Conservation (phyloP, 2,329 filamentous ascomycete species). For the Eutypa lata region DNA sequence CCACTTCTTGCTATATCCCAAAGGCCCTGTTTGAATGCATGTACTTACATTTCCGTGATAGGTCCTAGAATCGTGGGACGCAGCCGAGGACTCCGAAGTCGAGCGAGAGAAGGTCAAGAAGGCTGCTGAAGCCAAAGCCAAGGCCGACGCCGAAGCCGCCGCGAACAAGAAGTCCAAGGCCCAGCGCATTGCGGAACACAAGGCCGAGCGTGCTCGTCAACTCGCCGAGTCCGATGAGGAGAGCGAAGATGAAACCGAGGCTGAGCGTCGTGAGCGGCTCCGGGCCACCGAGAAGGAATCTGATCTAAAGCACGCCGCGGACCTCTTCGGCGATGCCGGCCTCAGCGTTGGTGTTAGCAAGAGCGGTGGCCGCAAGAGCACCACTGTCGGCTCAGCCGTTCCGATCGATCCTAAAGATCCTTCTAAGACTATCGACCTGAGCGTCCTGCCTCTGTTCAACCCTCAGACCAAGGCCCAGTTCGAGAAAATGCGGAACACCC, state of each 20-base stretch:
- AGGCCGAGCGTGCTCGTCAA: slow-evolving; percentile 56
- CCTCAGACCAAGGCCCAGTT: slow-evolving; percentile 87
- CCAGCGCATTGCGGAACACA: slow-evolving; percentile 79
- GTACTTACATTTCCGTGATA: slow-evolving; percentile 33
- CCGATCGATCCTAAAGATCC: slow-evolving; percentile 72
- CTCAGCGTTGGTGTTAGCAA: slow-evolving; percentile 60
- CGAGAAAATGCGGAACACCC: slow-evolving; percentile 68
- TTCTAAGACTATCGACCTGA: slow-evolving; percentile 75
- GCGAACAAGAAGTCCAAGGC: slow-evolving; percentile 88
- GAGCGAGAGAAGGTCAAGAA: slow-evolving; percentile 94
- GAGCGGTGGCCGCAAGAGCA: slow-evolving; percentile 62
- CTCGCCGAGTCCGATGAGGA: slow-evolving; percentile 53
- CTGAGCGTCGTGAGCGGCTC: slow-evolving; percentile 70
- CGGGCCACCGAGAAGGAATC: slow-evolving; percentile 79
- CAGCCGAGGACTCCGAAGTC: slow-evolving; percentile 91
- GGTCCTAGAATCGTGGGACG: slow-evolving; percentile 96
- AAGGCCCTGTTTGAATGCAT: slow-evolving; percentile 2
- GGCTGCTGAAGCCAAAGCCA: slow-evolving; percentile 80
- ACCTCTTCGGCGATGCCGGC: slow-evolving; percentile 76
- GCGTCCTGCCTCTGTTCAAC: slow-evolving; percentile 79
- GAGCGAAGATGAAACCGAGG: slow-evolving; percentile 70
- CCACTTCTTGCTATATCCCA: neutral
- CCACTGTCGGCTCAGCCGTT: slow-evolving; percentile 62
- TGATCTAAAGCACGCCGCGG: slow-evolving; percentile 85
- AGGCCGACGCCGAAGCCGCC: slow-evolving; percentile 82